A percentile compares a stretch with the other conserved stretches of the same genome.
Conservation (phyloP, 208 protist species). For the Trypanosoma cruzi region DNA sequence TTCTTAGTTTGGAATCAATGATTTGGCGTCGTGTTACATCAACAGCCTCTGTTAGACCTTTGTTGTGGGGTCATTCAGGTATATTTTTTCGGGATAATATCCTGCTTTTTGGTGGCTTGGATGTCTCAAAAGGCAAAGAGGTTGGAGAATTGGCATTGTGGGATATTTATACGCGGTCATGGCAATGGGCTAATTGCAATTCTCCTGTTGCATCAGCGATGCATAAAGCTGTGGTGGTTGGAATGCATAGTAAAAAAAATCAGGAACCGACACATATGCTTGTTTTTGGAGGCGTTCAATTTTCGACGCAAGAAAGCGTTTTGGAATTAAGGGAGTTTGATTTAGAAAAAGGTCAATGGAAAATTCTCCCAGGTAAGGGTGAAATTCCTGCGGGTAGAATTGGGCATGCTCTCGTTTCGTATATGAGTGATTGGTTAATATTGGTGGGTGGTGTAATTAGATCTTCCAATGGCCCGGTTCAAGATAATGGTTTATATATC, state of each 20-base stretch:
- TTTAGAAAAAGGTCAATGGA: slow-evolving; percentile 10
- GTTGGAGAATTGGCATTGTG: slow-evolving; percentile 13
- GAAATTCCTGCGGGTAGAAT: slow-evolving; percentile 8
- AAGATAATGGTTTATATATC: slow-evolving; percentile 18
- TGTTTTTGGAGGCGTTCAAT: slow-evolving; percentile 20
- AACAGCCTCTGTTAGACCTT: background rate
- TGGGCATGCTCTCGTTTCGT: slow-evolving; percentile 14
- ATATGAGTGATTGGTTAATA: background rate
- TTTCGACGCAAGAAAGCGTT: slow-evolving; percentile 6
- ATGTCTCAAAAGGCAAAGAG: slow-evolving; percentile 14
- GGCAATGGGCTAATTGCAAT: background rate
- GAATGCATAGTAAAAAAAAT: slow-evolving; percentile 3
- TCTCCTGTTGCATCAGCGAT: slow-evolving; percentile 13
- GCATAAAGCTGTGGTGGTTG: slow-evolving; percentile 3
- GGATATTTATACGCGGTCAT: background rate
- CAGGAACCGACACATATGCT: slow-evolving; percentile 1
- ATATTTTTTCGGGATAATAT: slow-evolving; percentile 15
- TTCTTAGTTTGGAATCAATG: slow-evolving; percentile 20
- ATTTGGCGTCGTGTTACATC: slow-evolving; percentile 19
- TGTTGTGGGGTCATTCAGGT: slow-evolving; percentile 17
- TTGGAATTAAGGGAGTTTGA: slow-evolving; percentile 14
- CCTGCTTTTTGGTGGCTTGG: slow-evolving; percentile 17
- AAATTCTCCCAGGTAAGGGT: background rate
- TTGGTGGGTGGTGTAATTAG: slow-evolving; percentile 12
- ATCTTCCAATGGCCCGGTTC: background rate